Base-by-base conservation (phyloP, 345 rosid genomes). In the sweet orange (Citrus sinensis) region DNA sequence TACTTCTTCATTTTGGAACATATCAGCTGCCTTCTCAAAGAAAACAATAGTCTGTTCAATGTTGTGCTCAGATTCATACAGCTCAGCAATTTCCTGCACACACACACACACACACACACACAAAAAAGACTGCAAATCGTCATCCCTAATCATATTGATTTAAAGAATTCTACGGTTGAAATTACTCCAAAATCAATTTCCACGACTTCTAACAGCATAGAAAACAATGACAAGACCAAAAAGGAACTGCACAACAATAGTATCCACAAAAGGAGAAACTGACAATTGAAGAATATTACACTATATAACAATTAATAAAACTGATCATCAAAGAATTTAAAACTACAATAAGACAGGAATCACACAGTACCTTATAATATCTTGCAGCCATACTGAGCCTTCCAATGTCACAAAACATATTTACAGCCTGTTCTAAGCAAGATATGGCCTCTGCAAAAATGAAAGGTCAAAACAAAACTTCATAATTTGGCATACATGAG, bases 371-470 rank as follows among this genome's bases (percentile, higher is more conserved):
- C 98, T 97, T 97, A 83, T 82, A 89, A 79, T 94, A 97, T 89
- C 98, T 92, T 74, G 99, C 99, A 80, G 98, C 99, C 98, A 94
- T 93, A 86, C 88, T 93, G 80, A 97, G 91, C 89, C 98, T 90
- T 83, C 98, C 99, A 70, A 91, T 94, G 77, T 97, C 99, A 83
- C 94, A 92, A 67, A 89, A 90, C 83, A 93, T 56, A 66, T 89
- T 90, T 78, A 94, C 92, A 1, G 98, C 99, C 81, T 89, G 88
- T 80, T 82, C 89, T 80, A 97, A 91, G 89, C 98, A 97, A 85
- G 94, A 84, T 85, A 93, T 88, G 75, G 99, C 90, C 88, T 94
- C 98, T 97, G 89, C 87, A 89, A 61, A 78, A 49, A 55, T 29
- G 58, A 64, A 75, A 76, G 42, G 10, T 67, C 49, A 66, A 67